Evolutionary conservation across 1,139 yeast genomes (phyloP).

Genomic region (Pichia sp.): DNA sequence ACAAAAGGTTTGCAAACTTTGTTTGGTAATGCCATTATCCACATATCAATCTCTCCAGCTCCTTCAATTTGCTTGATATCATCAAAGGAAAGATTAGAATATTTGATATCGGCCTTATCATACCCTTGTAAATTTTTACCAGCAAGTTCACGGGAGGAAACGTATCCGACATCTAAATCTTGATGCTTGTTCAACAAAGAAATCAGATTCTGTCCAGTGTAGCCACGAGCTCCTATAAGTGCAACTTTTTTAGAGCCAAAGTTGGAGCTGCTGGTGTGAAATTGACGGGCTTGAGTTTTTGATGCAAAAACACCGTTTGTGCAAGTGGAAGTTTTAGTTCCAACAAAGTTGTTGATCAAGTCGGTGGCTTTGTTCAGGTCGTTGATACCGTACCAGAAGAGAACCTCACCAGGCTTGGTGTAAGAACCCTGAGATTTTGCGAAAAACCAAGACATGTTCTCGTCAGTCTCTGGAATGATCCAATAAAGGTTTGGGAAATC

Average conservation of each 20-base stretch:
- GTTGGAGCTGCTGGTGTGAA: slow-evolving; percentile 30
- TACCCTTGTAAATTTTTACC: slow-evolving; percentile 88
- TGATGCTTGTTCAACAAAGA: slow-evolving; percentile 85
- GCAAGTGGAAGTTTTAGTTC: slow-evolving; percentile 1
- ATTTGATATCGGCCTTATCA: slow-evolving; percentile 71
- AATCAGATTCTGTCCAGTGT: slow-evolving; percentile 91
- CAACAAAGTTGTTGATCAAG: slow-evolving; percentile 61
- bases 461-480: slow-evolving; percentile 87
- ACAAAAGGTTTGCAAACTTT: slow-evolving; percentile 98
- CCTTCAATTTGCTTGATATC: slow-evolving; percentile 78
- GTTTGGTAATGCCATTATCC: slow-evolving; percentile 99
- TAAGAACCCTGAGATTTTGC: slow-evolving; percentile 92
- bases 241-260: slow-evolving; percentile 60
- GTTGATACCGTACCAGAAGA: slow-evolving; percentile 91
- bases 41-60: slow-evolving; percentile 76
- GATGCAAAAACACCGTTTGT: slow-evolving; percentile 35
- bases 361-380: slow-evolving; percentile 58
- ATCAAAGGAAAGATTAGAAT: slow-evolving; percentile 82
- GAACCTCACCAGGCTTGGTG: slow-evolving; percentile 79
- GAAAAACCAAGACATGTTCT: slow-evolving; percentile 89
- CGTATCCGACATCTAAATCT: slow-evolving; percentile 80
- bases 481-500: slow-evolving; percentile 76
- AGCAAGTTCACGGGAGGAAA: slow-evolving; percentile 88
- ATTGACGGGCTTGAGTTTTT: slow-evolving; percentile 32
- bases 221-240: slow-evolving; percentile 96